These are phyloP conservation scores for Firmiana major DNA, from an alignment of 345 rosid genomes.

Conservation along the genomic window DNA sequence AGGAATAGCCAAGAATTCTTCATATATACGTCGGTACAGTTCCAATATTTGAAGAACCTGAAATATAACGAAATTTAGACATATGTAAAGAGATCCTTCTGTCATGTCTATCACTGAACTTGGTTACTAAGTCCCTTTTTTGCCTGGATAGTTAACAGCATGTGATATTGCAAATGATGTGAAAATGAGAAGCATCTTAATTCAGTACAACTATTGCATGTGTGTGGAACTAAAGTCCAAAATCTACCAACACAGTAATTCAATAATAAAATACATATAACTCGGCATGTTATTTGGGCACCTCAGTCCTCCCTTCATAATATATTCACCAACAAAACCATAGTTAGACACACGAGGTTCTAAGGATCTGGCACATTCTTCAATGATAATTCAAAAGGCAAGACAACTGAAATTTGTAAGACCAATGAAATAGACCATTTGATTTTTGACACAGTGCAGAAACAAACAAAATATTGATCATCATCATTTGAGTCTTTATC, in stretches of 20 bases:
- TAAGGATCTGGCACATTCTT: neutral
- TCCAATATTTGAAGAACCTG: slow-evolving; percentile 79
- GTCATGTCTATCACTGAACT: neutral
- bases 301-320: neutral
- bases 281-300: neutral
- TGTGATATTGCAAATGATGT: neutral
- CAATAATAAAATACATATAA: neutral
- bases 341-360: neutral
- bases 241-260: neutral
- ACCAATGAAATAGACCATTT: neutral
- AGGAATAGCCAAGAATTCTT: slow-evolving; percentile 85
- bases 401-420: neutral
- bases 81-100: neutral
- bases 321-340: neutral
- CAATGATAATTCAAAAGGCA: neutral
- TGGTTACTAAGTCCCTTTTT: neutral
- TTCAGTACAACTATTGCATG: neutral
- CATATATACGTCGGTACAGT: slow-evolving; percentile 76
- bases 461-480: neutral
- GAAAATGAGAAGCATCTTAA: neutral
- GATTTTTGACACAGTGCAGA: neutral
- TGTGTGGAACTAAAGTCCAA: neutral
- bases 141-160: neutral
- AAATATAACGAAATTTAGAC: slow-evolving; percentile 7
- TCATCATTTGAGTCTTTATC: too few species aligned